Base-by-base conservation (phyloP, 1,284 basidiomycete species). In the Gomphus sp. region DNA sequence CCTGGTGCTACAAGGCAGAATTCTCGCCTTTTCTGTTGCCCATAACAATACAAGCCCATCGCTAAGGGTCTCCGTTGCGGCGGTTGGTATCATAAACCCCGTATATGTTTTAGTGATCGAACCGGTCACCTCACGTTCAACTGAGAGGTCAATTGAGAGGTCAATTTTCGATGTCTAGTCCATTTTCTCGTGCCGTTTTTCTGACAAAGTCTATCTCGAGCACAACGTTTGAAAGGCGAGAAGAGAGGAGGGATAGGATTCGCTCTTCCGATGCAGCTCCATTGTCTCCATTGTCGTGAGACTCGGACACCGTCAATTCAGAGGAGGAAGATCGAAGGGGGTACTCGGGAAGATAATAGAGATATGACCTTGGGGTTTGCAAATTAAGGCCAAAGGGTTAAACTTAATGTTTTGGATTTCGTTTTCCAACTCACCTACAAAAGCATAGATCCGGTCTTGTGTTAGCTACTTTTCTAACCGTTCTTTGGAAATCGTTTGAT, bases 391-490 rank as follows among this genome's bases (percentile, higher is more conserved):
- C 39, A 22, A 14, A 41, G 11, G 43, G 2, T 7, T 8, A 0
- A 22, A 1, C 22, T 22, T 22, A 22, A 22, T 22, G 18, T 45
- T 22, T 7, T 22, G 6, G 14, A 16, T 45, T 45, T 22, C 18
- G 43, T 7, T 8, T 45, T 45, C 22, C 12, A n/a, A 55, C 52
- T 25, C 52, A 43, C 52, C 52, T n/a, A 55, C 36, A 36, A 55
- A 55, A n/a, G 84, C 85, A 65, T 87, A 88, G 52, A 86, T 79
- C 54, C 82, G 76, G 68, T 88, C 84, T 65, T 88, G 84, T 33
- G 78, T 76, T 62, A 86, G 77, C 22, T 22, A 22, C 22, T 22
- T 22, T 22, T 22, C 22, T 22, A 22, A 22, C 22, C 22, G 22
- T 22, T 22, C 22, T 22, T 22, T 22, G 22, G 22, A 22, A 22